Evolutionary conservation across 2,329 filamentous ascomycete genomes (phyloP).

Genomic region (Alternaria angustiovoidea): DNA sequence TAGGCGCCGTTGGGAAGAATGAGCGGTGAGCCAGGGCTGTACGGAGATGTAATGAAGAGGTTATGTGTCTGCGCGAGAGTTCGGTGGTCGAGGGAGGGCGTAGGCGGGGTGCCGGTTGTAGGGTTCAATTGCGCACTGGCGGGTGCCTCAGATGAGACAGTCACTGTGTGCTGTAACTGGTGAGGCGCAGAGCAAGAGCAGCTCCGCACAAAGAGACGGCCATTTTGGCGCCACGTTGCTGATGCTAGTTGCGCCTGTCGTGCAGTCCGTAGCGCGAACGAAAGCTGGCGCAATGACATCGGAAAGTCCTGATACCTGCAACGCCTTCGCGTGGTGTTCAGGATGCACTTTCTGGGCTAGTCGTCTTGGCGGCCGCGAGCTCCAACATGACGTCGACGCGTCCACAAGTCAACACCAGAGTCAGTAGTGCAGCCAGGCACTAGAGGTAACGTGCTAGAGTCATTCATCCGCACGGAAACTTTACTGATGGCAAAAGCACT

Average conservation of each 20-base stretch:
- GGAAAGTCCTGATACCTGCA: conserved; percentile 31
- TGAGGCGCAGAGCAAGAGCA: conserved; percentile 49
- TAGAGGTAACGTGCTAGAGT: conserved; percentile 1
- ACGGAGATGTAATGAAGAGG: conserved; percentile 79
- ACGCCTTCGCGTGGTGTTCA: conserved; percentile 16
- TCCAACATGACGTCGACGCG: conserved; percentile 25
- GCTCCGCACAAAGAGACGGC: conserved; percentile 22
- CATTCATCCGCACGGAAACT: background rate
- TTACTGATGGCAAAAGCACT: conserved; percentile 2
- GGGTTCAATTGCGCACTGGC: conserved; percentile 39
- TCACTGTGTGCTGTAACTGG: conserved; percentile 35
- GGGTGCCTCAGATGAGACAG: conserved; percentile 22
- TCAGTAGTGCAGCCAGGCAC: background rate
- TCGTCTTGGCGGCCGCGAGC: conserved; percentile 28
- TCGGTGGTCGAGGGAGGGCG: conserved; percentile 59
- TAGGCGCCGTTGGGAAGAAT: conserved; percentile 83
- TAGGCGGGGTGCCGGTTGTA: conserved; percentile 44
- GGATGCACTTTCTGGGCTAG: conserved; percentile 35
- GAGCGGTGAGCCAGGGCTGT: conserved; percentile 85
- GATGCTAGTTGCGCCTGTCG: conserved; percentile 17
- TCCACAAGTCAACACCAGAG: conserved; percentile 2
- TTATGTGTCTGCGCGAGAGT: conserved; percentile 66
- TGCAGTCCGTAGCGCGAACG: conserved; percentile 20
- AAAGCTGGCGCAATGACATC: conserved; percentile 44
- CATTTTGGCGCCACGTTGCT: conserved; percentile 14